Conservation (phyloP, 2,329 filamentous ascomycete genomes). For the Fusarium tricinctum region DNA sequence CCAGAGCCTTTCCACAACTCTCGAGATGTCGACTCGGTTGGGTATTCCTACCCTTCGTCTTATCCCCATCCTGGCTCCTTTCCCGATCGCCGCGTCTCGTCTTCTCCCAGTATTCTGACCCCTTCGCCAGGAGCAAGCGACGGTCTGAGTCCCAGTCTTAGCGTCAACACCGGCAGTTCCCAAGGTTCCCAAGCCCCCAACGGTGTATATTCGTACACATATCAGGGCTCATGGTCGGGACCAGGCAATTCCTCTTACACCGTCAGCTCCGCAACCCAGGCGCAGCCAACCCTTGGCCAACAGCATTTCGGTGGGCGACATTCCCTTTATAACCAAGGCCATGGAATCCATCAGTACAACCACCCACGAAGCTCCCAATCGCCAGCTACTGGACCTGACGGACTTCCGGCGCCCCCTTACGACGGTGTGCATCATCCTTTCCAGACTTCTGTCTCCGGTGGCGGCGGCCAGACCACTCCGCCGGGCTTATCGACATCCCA, state of each 20-base stretch:
- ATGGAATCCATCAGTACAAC: conserved; percentile 59
- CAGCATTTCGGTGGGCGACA: conserved; percentile 50
- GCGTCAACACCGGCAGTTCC: conserved; percentile 71
- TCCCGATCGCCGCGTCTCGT: conserved; percentile 48
- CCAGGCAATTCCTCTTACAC: conserved; percentile 64
- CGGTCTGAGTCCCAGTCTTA: conserved; percentile 72
- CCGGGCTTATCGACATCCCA: conserved; percentile 51
- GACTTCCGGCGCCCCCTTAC: conserved; percentile 76
- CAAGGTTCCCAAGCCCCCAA: conserved; percentile 69
- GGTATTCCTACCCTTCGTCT: conserved; percentile 42
- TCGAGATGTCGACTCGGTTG: conserved; percentile 43
- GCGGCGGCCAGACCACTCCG: conserved; percentile 56
- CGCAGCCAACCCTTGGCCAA: conserved; percentile 49
- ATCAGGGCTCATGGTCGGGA: conserved; percentile 72
- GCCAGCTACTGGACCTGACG: conserved; percentile 70
- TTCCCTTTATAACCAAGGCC: conserved; percentile 63
- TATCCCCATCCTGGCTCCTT: conserved; percentile 47
- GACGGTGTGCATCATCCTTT: conserved; percentile 77
- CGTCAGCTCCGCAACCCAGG: conserved; percentile 62
- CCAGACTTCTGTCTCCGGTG: conserved; percentile 68
- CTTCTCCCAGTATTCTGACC: conserved; percentile 54
- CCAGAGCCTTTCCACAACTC: conserved; percentile 44
- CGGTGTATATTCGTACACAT: conserved; percentile 64
- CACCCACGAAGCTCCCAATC: conserved; percentile 55
- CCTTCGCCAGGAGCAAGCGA: conserved; percentile 67